Conservation (phyloP, 768 basidiomycete genomes). For the Xerocomellus intermedius region DNA sequence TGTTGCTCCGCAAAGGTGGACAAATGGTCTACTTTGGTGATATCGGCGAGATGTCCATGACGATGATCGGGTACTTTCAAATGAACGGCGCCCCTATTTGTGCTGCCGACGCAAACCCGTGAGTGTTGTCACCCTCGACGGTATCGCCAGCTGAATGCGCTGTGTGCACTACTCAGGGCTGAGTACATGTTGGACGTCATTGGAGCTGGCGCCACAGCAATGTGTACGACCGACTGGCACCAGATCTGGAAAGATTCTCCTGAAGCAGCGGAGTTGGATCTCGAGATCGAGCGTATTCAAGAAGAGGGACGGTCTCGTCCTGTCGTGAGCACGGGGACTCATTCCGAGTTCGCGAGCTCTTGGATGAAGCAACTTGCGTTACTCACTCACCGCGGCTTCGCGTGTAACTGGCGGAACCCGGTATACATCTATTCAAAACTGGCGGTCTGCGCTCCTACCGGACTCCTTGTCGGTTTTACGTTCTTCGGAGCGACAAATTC, state of each 20-base stretch:
- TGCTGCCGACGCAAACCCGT: slow-evolving; percentile 24
- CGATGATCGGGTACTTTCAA: slow-evolving; percentile 24
- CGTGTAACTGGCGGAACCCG: slow-evolving; percentile 41
- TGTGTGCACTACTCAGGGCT: slow-evolving; percentile 30
- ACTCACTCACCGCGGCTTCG: slow-evolving; percentile 33
- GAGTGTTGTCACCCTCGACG: not conserved
- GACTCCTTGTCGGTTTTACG: slow-evolving; percentile 43
- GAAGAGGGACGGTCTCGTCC: slow-evolving; percentile 32
- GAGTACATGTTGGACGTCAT: slow-evolving; percentile 53
- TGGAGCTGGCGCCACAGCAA: slow-evolving; percentile 53
- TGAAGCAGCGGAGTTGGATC: slow-evolving; percentile 37
- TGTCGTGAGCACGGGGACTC: slow-evolving; percentile 18
- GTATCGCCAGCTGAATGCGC: not conserved
- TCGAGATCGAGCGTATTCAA: slow-evolving; percentile 46
- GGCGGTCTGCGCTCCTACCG: slow-evolving; percentile 32
- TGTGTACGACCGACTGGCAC: slow-evolving; percentile 47
- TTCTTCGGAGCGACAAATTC: slow-evolving; percentile 38
- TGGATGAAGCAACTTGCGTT: slow-evolving; percentile 37
- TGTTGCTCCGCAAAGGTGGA: slow-evolving; percentile 52
- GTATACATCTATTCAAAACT: slow-evolving; percentile 41
- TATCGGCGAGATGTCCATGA: slow-evolving; percentile 23
- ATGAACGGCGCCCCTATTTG: slow-evolving; percentile 22
- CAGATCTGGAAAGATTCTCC: slow-evolving; percentile 45
- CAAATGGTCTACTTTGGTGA: slow-evolving; percentile 69
- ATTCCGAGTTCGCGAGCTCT: slow-evolving; percentile 37